These are phyloP conservation scores for Suillus weaverae DNA, from an alignment of 768 basidiomycete species.

Conservation along the genomic window DNA sequence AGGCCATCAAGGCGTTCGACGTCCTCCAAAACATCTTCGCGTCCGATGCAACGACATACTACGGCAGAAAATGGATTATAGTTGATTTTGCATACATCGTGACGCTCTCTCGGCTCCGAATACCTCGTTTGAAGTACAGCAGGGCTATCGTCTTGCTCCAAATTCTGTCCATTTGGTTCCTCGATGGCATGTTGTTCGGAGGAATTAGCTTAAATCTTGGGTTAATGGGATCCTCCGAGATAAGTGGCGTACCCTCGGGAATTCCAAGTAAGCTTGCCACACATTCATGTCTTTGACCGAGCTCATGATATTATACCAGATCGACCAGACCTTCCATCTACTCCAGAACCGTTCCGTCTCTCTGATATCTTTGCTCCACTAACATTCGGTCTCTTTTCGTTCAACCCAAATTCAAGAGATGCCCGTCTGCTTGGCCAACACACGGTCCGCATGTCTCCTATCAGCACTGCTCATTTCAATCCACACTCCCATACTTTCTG, in stretches of 20 bases:
- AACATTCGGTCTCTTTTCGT: conserved; percentile 50
- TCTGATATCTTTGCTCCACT: conserved; percentile 49
- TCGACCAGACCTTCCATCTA: conserved; percentile 40
- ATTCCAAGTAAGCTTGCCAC: conserved; percentile 30
- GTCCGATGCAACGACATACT: conserved; percentile 40
- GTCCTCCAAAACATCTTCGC: conserved; percentile 55
- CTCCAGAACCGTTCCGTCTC: conserved; percentile 48
- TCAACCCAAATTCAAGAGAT: conserved; percentile 42
- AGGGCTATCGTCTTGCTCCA: conserved; percentile 64
- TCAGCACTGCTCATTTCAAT: conserved; percentile 89
- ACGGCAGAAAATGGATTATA: conserved; percentile 70
- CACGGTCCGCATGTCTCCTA: conserved; percentile 89
- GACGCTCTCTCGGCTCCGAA: conserved; percentile 60
- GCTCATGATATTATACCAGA: conserved; percentile 21
- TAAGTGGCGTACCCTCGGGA: conserved; percentile 14
- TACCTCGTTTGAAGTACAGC: conserved; percentile 71
- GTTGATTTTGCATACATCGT: conserved; percentile 64
- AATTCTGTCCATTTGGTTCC: conserved; percentile 56
- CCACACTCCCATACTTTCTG: conserved; percentile 75
- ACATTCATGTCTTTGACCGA: conserved; percentile 5
- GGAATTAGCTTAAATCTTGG: conserved; percentile 61
- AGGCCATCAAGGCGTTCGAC: conserved; percentile 81
- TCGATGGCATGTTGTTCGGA: conserved; percentile 73
- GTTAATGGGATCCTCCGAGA: conserved; percentile 15
- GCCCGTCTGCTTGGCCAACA: conserved; percentile 80